Evolutionary conservation across 306 rosid species (phyloP).

Genomic region (Phaseolus lunatus): DNA sequence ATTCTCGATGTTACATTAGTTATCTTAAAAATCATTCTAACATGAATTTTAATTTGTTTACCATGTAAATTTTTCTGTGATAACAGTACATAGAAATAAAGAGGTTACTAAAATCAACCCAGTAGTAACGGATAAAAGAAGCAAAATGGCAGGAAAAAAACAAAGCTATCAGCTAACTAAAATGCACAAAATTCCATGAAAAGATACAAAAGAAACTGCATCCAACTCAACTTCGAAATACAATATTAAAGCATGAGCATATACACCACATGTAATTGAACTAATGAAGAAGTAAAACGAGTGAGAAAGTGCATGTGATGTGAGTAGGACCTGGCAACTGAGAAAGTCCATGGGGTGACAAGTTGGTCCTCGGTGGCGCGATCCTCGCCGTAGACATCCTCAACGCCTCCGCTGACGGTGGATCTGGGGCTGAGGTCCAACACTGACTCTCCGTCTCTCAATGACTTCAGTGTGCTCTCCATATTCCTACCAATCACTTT

Average conservation of each 20-base stretch:
- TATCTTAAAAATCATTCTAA: background rate
- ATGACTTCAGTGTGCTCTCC: constrained; percentile 70
- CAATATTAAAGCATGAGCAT: background rate
- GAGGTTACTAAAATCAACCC: background rate
- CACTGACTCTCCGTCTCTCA: constrained; percentile 69
- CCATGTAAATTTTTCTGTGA: background rate
- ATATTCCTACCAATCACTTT: constrained; percentile 44
- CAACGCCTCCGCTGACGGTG: constrained; percentile 81
- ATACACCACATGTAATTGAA: no score
- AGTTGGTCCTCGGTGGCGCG: constrained; percentile 88
- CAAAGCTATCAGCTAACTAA: background rate
- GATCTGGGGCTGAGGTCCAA: constrained; percentile 80
- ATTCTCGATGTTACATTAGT: background rate
- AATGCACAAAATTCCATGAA: background rate
- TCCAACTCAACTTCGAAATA: background rate
- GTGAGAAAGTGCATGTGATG: constrained; percentile 20
- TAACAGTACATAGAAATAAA: background rate
- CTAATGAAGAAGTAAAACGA: background rate
- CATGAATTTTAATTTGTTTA: background rate
- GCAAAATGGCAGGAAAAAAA: background rate
- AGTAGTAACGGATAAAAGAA: background rate
- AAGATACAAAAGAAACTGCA: background rate
- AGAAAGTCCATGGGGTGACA: constrained; percentile 90
- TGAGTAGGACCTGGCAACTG: constrained; percentile 81
- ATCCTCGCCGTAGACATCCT: constrained; percentile 89